Conservation (phyloP, 2,329 filamentous ascomycete species). For the Pezicula carpinea region DNA sequence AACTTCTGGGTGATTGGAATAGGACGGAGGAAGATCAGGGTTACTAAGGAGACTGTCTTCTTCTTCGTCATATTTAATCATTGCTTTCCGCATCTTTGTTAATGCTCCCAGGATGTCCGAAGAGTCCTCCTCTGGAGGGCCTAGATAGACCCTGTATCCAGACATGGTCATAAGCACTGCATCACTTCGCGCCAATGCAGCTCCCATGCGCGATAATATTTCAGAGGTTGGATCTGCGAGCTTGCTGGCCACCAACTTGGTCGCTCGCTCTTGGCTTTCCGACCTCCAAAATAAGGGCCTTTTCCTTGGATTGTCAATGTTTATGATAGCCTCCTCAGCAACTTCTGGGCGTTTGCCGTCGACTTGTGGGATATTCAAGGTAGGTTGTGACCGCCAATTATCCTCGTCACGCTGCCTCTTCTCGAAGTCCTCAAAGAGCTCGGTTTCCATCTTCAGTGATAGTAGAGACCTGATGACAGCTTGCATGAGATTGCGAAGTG, state of each 20-base stretch:
- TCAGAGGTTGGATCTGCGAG: slow-evolving; percentile 43
- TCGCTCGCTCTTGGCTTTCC: slow-evolving; percentile 23
- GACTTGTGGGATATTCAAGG: neutral
- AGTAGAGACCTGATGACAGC: slow-evolving; percentile 49
- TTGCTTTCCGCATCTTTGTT: slow-evolving; percentile 36
- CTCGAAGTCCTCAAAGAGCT: slow-evolving; percentile 35
- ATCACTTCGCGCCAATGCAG: slow-evolving; percentile 42
- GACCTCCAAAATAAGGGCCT: slow-evolving; percentile 20
- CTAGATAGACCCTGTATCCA: slow-evolving; percentile 43
- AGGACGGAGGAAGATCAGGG: slow-evolving; percentile 39
- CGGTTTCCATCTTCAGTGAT: slow-evolving; percentile 44
- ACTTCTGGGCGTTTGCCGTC: neutral
- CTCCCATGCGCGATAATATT: slow-evolving; percentile 42
- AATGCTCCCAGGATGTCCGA: slow-evolving; percentile 37
- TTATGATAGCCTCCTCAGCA: slow-evolving; percentile 30
- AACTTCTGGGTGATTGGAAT: slow-evolving; percentile 43
- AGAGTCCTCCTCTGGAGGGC: slow-evolving; percentile 37
- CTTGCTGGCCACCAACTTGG: slow-evolving; percentile 26
- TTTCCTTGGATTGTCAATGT: slow-evolving; percentile 28
- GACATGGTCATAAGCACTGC: slow-evolving; percentile 50
- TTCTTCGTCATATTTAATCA: slow-evolving; percentile 41
- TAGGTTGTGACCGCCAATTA: neutral
- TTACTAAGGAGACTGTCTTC: slow-evolving; percentile 44
- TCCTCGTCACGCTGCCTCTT: slow-evolving; percentile 1
- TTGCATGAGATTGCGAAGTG: slow-evolving; percentile 50